Evolutionary conservation across 192 early-diverging fungal genomes (phyloP).

Genomic region (Entophlyctis luteolus): DNA sequence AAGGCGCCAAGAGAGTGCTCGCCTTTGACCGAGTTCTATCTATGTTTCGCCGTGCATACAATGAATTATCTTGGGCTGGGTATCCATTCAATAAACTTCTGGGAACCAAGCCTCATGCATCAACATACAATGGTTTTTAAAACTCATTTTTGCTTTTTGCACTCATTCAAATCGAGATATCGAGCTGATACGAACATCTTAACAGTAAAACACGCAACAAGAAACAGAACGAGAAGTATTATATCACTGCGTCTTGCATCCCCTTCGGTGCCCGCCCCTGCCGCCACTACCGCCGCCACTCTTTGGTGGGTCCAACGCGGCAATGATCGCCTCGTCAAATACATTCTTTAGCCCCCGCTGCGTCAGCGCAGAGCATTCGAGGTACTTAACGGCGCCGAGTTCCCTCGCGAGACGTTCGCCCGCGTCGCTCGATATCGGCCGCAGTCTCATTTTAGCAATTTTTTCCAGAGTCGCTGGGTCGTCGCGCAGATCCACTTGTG

Average conservation of each 20-base stretch:
- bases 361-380: constrained; percentile 89
- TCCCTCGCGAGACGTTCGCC: constrained; percentile 81
- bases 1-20: too few species aligned
- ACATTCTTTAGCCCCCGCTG: constrained; percentile 93
- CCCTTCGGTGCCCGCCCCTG: background rate
- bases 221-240: too few species aligned
- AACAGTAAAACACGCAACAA: too few species aligned
- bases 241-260: constrained; percentile 19
- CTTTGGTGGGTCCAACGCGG: constrained; percentile 82
- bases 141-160: too few species aligned
- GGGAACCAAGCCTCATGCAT: too few species aligned
- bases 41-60: too few species aligned
- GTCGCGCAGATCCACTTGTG: constrained; percentile 85
- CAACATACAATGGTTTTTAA: too few species aligned
- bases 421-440: constrained; percentile 72
- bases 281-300: background rate
- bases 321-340: constrained; percentile 96
- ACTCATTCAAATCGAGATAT: too few species aligned
- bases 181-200: too few species aligned
- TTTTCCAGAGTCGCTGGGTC: constrained; percentile 75
- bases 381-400: constrained; percentile 84
- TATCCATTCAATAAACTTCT: too few species aligned
- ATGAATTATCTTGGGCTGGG: too few species aligned
- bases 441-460: constrained; percentile 74
- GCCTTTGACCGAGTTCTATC: too few species aligned